Evolutionary conservation across 2,329 filamentous ascomycete species (phyloP), one percentile per base, ranked within the genome.

Genomic region (Apiospora kogelbergensis): DNA sequence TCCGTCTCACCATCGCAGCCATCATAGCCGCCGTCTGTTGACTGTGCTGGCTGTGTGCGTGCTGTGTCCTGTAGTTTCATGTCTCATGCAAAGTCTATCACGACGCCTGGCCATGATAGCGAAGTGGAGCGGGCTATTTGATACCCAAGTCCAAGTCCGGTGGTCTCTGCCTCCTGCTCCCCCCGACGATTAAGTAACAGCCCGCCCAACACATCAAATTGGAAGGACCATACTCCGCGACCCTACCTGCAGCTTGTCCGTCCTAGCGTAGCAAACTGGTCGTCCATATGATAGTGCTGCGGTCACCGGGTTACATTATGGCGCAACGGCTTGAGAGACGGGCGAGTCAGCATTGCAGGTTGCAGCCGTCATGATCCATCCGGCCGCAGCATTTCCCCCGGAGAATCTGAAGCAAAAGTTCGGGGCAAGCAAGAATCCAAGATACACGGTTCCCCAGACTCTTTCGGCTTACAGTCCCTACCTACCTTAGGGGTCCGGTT

Each of bases 221-320:
- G 26, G 26, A 37, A 22, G 53, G 53, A 9, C 53, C 53, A 37
- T 26, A 17, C 20, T 60, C 30, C 17, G 15, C 20, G 53, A 60
- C 53, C 53, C 53, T 60, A 37, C 53, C 53, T 60, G 53, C 53
- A 60, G 48, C 26, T 57, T 20, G 48, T 57, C 3, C 48, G 2
- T 57, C 48, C 26, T 57, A 57, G 48, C 33, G 48, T 33, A 33
- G 53, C 26, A 60, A 60, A n/a, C 7, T 37, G 17, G 17, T 37
- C 53, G 17, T 60, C 53, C 53, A 17, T 22, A 60, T 17, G 33
- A 7, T 33, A 20, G 30, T 37, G 53, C 20, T 60, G 53, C 53
- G 53, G 53, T 60, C 53, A 60, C 53, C 53, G 53, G 48, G 40
- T 60, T 60, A 60, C 53, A 60, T 60, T 33, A n/a, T 37, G 30